Percentiles rank a stretch among this genome's conserved stretches.
phyloP scores from a whole-genome alignment of 495 filamentous ascomycete species.

The Margaritispora aquatica region DNA sequence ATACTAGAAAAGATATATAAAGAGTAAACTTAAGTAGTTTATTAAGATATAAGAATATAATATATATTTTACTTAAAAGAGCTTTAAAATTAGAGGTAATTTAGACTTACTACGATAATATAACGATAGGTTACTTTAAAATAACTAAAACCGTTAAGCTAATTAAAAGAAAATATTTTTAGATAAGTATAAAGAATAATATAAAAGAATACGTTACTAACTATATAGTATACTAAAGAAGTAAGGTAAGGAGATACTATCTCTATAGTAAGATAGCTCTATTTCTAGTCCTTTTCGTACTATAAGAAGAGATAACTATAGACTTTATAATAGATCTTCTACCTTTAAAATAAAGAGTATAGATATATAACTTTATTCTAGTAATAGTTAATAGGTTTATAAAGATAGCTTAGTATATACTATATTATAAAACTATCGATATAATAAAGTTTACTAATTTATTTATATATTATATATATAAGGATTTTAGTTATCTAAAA shows the following conservation, averaged over 20 bases:
- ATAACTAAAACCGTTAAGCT: not conserved
- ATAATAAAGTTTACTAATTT: not conserved
- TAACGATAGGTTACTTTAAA: not conserved
- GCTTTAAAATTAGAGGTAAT: not conserved
- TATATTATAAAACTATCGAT: not conserved
- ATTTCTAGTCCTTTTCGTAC: not conserved
- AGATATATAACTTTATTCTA: not conserved
- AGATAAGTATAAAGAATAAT: not conserved
- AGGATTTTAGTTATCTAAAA: not conserved
- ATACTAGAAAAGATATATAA: not conserved
- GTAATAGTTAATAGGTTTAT: not conserved
- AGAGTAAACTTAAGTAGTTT: not conserved
- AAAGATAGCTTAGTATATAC: not conserved
- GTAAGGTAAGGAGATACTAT: not conserved
- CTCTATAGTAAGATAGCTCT: not conserved
- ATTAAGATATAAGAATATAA: not conserved
- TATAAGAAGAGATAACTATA: too few species aligned
- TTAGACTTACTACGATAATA: not conserved
- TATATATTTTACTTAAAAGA: too few species aligned
- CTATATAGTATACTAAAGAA: constrained; percentile 1
- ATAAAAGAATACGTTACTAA: not conserved
- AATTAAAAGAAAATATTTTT: not conserved
- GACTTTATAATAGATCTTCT: not conserved
- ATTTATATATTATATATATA: not conserved
- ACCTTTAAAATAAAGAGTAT: not conserved